These are phyloP conservation scores for Acacia melanoxylon DNA, from an alignment of 306 rosid species.

Conservation along the genomic window DNA sequence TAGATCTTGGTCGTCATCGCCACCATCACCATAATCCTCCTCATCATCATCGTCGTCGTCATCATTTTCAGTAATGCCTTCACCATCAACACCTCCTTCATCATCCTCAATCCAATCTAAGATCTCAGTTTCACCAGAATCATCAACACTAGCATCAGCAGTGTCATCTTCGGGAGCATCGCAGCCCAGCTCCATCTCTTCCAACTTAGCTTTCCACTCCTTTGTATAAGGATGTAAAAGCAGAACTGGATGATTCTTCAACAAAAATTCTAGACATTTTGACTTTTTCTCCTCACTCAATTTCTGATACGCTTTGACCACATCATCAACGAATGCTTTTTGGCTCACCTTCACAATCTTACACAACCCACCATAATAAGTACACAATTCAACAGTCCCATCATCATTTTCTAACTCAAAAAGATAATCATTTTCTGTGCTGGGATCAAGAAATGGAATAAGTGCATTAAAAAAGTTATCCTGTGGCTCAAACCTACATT, in stretches of 20 bases:
- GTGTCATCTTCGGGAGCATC: slow-evolving; percentile 84
- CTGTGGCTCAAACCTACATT: slow-evolving; percentile 91
- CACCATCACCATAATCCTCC: slow-evolving; percentile 32
- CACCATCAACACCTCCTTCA: slow-evolving; percentile 5
- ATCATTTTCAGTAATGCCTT: slow-evolving; percentile 1
- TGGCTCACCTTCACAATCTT: slow-evolving; percentile 74
- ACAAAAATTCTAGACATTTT: slow-evolving; percentile 74
- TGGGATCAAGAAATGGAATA: slow-evolving; percentile 77
- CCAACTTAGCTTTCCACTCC: slow-evolving; percentile 96
- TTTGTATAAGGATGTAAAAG: slow-evolving; percentile 88
- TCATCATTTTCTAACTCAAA: slow-evolving; percentile 68
- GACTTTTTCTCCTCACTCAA: slow-evolving; percentile 80
- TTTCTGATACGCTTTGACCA: slow-evolving; percentile 77
- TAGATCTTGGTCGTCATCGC: slow-evolving; percentile 31
- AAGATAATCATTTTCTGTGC: slow-evolving; percentile 61
- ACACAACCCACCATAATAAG: slow-evolving; percentile 86
- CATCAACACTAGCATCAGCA: slow-evolving; percentile 34
- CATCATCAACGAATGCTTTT: slow-evolving; percentile 94
- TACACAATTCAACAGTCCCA: slow-evolving; percentile 67
- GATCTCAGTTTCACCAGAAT: slow-evolving; percentile 53
- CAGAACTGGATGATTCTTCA: slow-evolving; percentile 71
- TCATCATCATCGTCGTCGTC: slow-evolving; percentile 25
- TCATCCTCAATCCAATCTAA: slow-evolving; percentile 83
- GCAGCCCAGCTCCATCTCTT: slow-evolving; percentile 92
- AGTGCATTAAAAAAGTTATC: slow-evolving; percentile 57